Conservation (phyloP, 768 basidiomycete genomes). For the Chalciporus sphaerocephalus region DNA sequence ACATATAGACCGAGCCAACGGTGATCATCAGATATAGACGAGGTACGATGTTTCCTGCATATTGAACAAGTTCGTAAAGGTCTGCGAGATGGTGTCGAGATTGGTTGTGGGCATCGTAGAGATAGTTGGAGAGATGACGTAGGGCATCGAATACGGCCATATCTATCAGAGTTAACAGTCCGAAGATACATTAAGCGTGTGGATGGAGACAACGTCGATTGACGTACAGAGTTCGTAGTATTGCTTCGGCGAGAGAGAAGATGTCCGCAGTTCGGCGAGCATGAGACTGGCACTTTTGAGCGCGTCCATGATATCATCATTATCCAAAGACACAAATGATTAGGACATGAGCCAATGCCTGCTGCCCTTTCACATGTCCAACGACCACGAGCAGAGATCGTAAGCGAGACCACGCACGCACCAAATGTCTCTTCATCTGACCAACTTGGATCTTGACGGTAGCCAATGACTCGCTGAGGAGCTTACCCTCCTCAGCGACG, state of each 20-base stretch:
- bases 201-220: background rate
- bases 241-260: constrained; percentile 90
- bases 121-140: constrained; percentile 90
- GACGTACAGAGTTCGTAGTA: constrained; percentile 94
- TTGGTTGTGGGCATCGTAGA: constrained; percentile 91
- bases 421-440: constrained; percentile 92
- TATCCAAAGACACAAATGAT: constrained; percentile 49
- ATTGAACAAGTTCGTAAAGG: constrained; percentile 99
- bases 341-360: background rate
- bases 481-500: constrained; percentile 71
- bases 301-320: constrained; percentile 98
- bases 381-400: background rate
- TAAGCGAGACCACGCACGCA: constrained; percentile 35
- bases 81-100: constrained; percentile 95
- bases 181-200: background rate
- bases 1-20: constrained; percentile 99
- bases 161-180: constrained; percentile 48
- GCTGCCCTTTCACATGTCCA: background rate
- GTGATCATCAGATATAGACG: constrained; percentile 98
- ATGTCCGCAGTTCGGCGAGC: constrained; percentile 94
- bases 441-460: constrained; percentile 89
- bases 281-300: constrained; percentile 95
- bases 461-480: constrained; percentile 78
- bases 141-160: constrained; percentile 99
- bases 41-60: constrained; percentile 93